These are phyloP conservation scores for Chloris gayana DNA, from an alignment of 176 grass and related monocot species.

Conservation along the genomic window DNA sequence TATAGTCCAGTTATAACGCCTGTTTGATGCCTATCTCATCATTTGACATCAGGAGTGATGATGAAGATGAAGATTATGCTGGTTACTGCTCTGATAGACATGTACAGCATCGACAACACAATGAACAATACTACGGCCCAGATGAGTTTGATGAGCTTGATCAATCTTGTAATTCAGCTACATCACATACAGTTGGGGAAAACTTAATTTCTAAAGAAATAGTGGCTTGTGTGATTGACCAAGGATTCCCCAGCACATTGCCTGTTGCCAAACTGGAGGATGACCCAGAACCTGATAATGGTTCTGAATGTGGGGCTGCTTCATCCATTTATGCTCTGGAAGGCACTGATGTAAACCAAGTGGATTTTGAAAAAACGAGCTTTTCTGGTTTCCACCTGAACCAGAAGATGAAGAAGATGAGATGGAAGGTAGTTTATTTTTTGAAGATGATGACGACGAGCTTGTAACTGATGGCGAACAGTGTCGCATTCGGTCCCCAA, in stretches of 20 bases:
- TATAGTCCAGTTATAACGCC: conserved; percentile 14
- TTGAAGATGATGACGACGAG: conserved; percentile 46
- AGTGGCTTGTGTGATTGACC: conserved; percentile 37
- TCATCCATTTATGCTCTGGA: conserved; percentile 83
- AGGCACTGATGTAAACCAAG: conserved; percentile 55
- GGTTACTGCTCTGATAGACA: conserved; percentile 62
- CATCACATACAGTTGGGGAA: conserved; percentile 41
- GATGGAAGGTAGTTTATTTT: conserved; percentile 45
- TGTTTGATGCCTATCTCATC: conserved; percentile 9
- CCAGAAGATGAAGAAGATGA: conserved; percentile 89
- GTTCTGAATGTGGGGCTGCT: conserved; percentile 74
- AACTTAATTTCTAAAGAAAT: conserved; percentile 54
- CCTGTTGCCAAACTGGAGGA: conserved; percentile 63
- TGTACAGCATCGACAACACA: conserved; percentile 45
- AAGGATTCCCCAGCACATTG: conserved; percentile 36
- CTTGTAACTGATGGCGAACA: conserved; percentile 44
- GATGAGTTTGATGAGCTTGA: conserved; percentile 63
- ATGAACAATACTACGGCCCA: conserved; percentile 59
- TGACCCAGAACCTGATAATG: conserved; percentile 81
- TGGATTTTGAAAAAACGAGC: conserved; percentile 85
- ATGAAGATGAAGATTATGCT: conserved; percentile 71
- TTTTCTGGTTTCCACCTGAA: conserved; percentile 88
- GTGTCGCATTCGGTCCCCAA: conserved; percentile 51
- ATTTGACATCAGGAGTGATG: conserved; percentile 66
- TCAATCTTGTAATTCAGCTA: conserved; percentile 48